Evolutionary conservation across 1,284 basidiomycete genomes (phyloP).

Genomic region (Trichosporon inkin): DNA sequence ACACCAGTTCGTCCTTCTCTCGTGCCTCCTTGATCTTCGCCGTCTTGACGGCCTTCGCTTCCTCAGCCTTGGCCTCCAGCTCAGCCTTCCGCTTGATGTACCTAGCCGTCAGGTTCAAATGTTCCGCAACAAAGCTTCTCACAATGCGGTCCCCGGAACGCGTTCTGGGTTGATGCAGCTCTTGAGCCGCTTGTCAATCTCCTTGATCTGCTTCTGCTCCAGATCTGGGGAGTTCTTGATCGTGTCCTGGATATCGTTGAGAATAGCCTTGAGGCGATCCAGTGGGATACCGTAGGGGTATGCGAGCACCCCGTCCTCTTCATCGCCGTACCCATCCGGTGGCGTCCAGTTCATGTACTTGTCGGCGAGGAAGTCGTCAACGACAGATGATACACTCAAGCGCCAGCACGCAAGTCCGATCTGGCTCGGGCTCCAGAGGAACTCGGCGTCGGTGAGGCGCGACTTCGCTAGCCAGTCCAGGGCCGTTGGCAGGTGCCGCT

Average conservation of each 20-base stretch:
- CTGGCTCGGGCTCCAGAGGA: constrained; percentile 87
- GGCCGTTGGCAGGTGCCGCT: constrained; percentile 28
- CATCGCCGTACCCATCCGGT: constrained; percentile 6
- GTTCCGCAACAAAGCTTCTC: constrained; percentile 23
- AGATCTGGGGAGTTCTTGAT: constrained; percentile 60
- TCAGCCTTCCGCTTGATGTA: constrained; percentile 50
- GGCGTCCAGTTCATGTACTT: constrained; percentile 25
- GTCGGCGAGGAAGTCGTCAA: constrained; percentile 62
- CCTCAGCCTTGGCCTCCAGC: constrained; percentile 38
- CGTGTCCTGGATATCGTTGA: constrained; percentile 59
- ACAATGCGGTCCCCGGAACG: constrained; percentile 74
- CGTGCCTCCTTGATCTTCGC: constrained; percentile 26
- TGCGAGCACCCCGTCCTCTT: background rate
- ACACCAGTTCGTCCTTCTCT: constrained; percentile 30
- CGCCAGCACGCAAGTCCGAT: constrained; percentile 83
- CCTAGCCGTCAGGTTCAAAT: constrained; percentile 26
- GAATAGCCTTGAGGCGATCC: constrained; percentile 49
- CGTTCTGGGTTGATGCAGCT: constrained; percentile 91
- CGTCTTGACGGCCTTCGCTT: constrained; percentile 39
- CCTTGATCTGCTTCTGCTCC: constrained; percentile 74
- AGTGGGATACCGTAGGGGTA: constrained; percentile 31
- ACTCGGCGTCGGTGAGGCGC: constrained; percentile 84
- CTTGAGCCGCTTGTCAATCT: constrained; percentile 76
- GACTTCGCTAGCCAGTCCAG: constrained; percentile 60
- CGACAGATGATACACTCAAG: constrained; percentile 60